These are phyloP conservation scores for Quillaja saponaria DNA, from an alignment of 306 rosid genomes.

Conservation along the genomic window DNA sequence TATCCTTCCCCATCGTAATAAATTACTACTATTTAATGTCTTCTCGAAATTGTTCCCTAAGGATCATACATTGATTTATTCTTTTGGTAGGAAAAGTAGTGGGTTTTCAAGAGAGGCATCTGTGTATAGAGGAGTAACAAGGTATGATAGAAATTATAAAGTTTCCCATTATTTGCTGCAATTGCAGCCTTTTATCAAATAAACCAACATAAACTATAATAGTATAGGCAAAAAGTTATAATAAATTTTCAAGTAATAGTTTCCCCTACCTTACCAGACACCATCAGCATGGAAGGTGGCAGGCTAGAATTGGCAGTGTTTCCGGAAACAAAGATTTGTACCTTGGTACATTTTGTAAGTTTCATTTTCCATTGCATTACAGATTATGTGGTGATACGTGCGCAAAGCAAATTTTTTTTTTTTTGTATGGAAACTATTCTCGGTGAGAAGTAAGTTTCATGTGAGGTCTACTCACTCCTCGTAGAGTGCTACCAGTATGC, in stretches of 20 bases:
- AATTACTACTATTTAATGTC: neutral
- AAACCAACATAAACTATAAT: no score
- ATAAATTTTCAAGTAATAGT: no score
- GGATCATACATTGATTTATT: constrained; percentile 22
- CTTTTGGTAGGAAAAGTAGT: constrained; percentile 81
- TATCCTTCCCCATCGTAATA: constrained; percentile 20
- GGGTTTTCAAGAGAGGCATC: constrained; percentile 99
- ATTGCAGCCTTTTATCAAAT: constrained; percentile 48
- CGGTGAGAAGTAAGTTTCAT: no score
- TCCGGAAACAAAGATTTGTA: constrained; percentile 98
- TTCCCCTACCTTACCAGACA: constrained; percentile 54
- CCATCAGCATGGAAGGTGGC: constrained; percentile 99
- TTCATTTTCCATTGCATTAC: neutral
- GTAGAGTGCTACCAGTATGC: no score
- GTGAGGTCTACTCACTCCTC: no score
- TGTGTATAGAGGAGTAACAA: constrained; percentile 98
- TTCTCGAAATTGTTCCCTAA: neutral
- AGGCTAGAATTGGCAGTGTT: constrained; percentile 95
- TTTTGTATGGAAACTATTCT: no score
- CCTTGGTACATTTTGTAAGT: constrained; percentile 97
- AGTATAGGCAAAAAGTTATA: no score
- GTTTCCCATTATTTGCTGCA: constrained; percentile 51
- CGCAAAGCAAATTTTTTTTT: no score
- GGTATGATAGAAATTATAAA: constrained; percentile 74
- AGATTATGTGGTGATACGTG: no score